Evolutionary conservation across 2,329 filamentous ascomycete genomes (phyloP).

Genomic region (Aspergillus transmontanensis): DNA sequence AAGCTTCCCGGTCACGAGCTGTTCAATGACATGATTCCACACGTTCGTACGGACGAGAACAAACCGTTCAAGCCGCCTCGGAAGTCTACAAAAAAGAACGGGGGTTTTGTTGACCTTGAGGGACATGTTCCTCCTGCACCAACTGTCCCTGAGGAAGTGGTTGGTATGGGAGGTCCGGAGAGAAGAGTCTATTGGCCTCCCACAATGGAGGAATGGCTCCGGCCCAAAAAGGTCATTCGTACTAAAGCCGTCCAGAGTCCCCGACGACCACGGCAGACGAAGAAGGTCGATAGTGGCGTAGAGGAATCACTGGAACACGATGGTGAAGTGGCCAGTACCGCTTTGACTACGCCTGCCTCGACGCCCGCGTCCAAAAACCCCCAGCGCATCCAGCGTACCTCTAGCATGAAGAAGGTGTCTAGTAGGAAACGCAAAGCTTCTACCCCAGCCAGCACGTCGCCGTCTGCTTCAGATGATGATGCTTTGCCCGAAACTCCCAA

Average conservation of each 20-base stretch:
- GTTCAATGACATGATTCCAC: constrained; percentile 76
- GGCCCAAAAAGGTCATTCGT: constrained; percentile 67
- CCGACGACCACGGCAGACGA: constrained; percentile 18
- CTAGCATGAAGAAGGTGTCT: constrained; percentile 21
- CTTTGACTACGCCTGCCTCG: constrained; percentile 19
- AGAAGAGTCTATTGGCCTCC: constrained; percentile 86
- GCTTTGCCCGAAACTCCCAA: constrained; percentile 12
- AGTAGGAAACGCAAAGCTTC: constrained; percentile 36
- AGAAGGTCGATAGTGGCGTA: constrained; percentile 19
- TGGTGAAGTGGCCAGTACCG: constrained; percentile 10
- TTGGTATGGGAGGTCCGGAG: constrained; percentile 84
- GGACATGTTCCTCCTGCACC: constrained; percentile 46
- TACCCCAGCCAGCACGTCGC: constrained; percentile 24
- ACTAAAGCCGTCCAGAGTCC: constrained; percentile 26
- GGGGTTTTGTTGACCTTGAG: constrained; percentile 41
- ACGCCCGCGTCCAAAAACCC: constrained; percentile 14
- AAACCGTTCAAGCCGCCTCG: constrained; percentile 54
- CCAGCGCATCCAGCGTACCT: constrained; percentile 10
- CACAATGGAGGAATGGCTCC: constrained; percentile 87
- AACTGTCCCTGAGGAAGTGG: constrained; percentile 66
- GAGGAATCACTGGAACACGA: constrained; percentile 4
- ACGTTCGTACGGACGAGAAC: constrained; percentile 76
- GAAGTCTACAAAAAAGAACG: constrained; percentile 50
- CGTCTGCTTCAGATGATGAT: constrained; percentile 30
- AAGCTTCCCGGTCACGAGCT: constrained; percentile 77